Percentiles rank a stretch among this genome's conserved stretches.
Evolutionary conservation across 2,329 filamentous ascomycete genomes (phyloP).

Genomic region (Blastomyces silverae): DNA sequence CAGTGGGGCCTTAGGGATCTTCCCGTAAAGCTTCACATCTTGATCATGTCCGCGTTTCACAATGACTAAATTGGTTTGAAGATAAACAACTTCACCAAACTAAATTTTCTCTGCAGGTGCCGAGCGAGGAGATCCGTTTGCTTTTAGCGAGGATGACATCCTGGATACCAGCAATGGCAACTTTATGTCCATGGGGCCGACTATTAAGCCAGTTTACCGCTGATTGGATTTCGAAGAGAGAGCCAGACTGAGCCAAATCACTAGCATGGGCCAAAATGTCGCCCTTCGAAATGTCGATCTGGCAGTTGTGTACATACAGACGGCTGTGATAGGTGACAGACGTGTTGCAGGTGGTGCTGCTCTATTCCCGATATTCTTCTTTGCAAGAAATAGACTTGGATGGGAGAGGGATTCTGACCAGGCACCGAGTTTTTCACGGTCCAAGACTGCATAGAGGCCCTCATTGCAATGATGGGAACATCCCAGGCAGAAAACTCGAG

Average conservation of each 20-base stretch:
- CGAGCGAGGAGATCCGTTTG: constrained; percentile 50
- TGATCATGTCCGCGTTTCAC: constrained; percentile 54
- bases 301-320: constrained; percentile 30
- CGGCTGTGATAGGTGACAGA: constrained; percentile 19
- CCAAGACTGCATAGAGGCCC: constrained; percentile 19
- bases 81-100: constrained; percentile 61
- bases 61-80: constrained; percentile 58
- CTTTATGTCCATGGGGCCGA: constrained; percentile 65
- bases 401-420: background rate
- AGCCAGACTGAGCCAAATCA: constrained; percentile 54
- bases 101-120: constrained; percentile 47
- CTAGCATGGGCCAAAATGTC: constrained; percentile 41
- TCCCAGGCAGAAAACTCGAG: background rate
- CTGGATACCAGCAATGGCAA: constrained; percentile 78
- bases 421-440: constrained; percentile 15
- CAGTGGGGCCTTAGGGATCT: constrained; percentile 25
- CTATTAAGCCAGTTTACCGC: constrained; percentile 69
- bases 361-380: constrained; percentile 17
- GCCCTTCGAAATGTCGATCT: constrained; percentile 27
- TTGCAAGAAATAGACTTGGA: constrained; percentile 18
- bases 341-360: constrained; percentile 16
- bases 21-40: constrained; percentile 63
- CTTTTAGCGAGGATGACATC: constrained; percentile 67
- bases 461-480: background rate
- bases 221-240: constrained; percentile 59